phyloP scores from a whole-genome alignment of 257 asterid species.

The Przewalskia tangutica region DNA sequence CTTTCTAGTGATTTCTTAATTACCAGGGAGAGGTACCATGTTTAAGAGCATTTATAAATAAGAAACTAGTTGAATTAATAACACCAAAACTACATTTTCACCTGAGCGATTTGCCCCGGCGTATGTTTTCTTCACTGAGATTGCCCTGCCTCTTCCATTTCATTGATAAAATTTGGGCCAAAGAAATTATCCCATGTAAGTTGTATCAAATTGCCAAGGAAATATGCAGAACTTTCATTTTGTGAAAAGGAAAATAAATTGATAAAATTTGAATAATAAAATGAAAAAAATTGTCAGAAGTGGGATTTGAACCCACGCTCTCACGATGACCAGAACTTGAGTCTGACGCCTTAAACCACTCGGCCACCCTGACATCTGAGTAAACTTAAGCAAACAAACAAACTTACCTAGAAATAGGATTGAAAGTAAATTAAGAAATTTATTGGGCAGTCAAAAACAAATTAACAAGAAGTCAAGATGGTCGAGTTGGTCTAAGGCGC shows the following conservation, averaged over 20 bases:
- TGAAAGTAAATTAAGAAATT: too few species aligned
- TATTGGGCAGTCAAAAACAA: too few species aligned
- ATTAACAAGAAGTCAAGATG: not conserved
- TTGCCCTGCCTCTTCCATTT: not conserved
- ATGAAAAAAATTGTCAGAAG: constrained; percentile 25
- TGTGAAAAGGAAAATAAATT: too few species aligned
- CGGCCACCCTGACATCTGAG: constrained; percentile 65
- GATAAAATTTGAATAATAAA: too few species aligned
- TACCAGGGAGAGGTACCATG: not conserved
- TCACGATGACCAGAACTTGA: constrained; percentile 78
- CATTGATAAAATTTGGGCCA: not conserved
- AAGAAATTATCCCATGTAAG: not conserved
- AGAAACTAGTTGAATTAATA: not conserved
- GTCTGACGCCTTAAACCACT: constrained; percentile 98
- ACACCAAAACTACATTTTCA: not conserved
- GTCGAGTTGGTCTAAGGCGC: too few species aligned
- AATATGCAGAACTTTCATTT: not conserved
- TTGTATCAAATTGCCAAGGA: too few species aligned
- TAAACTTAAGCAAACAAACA: too few species aligned
- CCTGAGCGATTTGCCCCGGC: not conserved
- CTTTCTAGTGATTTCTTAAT: not conserved
- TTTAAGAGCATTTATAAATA: not conserved
- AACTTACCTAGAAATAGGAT: too few species aligned
- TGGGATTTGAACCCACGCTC: constrained; percentile 89
- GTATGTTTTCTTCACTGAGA: not conserved